A percentile compares a stretch with the other conserved stretches of the same genome.
phyloP scores from a whole-genome alignment of 305 asterid species.

The Ruellia speciosa region DNA sequence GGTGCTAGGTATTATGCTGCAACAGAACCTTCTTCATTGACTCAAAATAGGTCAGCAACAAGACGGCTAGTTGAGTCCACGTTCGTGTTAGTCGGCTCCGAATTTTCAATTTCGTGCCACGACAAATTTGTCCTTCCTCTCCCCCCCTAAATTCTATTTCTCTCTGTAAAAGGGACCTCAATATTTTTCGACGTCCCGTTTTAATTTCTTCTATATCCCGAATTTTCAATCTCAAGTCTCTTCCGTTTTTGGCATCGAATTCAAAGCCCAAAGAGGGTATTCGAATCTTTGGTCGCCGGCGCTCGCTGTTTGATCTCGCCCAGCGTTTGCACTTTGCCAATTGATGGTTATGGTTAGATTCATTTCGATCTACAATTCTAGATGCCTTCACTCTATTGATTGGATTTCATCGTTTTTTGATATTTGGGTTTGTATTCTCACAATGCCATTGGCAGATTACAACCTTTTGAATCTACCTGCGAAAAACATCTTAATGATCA shows the following conservation, averaged over 20 bases:
- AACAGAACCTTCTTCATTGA: too few species aligned
- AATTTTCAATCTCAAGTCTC: background rate
- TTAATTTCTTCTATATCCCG: background rate
- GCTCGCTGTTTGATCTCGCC: conserved; percentile 15
- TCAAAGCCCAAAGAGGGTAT: too few species aligned
- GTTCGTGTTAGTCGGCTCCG: conserved; percentile 1
- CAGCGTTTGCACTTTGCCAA: conserved; percentile 14
- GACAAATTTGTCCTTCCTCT: background rate
- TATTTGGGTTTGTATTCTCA: conserved; percentile 6
- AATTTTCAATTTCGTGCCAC: background rate
- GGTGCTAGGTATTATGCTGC: too few species aligned
- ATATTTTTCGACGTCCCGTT: background rate
- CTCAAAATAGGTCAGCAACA: too few species aligned
- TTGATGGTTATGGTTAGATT: conserved; percentile 11
- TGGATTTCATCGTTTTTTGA: conserved; percentile 19
- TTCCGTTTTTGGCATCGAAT: conserved; percentile 1
- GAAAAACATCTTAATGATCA: conserved; percentile 11
- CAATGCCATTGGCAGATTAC: conserved; percentile 14
- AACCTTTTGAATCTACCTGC: background rate
- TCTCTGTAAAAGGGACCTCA: background rate
- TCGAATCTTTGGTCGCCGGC: background rate
- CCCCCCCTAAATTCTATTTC: background rate
- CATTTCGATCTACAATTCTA: conserved; percentile 9
- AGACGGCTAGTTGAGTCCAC: conserved; percentile 1
- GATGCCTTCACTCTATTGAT: conserved; percentile 8